phyloP scores from a whole-genome alignment of 2,329 filamentous ascomycete genomes.

The Cladosporium halotolerans region DNA sequence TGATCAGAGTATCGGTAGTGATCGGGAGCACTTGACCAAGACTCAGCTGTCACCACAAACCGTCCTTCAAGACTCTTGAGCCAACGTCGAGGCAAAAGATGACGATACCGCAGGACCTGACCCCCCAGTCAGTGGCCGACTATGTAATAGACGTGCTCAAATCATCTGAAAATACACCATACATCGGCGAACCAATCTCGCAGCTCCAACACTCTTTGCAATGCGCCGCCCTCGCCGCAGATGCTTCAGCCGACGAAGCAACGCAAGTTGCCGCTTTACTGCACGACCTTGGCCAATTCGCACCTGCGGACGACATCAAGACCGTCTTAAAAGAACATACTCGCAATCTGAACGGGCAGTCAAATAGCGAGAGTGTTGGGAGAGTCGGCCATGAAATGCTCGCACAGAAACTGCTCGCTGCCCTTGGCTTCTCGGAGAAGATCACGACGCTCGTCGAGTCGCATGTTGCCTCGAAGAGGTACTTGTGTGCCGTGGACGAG shows the following conservation, averaged over 20 bases:
- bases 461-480: constrained; percentile 37
- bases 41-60: no score
- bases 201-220: constrained; percentile 30
- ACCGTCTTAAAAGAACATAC: no score
- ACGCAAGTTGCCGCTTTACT: constrained; percentile 35
- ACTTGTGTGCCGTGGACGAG: constrained; percentile 24
- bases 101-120: no score
- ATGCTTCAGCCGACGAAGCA: constrained; percentile 21
- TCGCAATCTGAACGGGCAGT: constrained; percentile 20
- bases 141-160: no score
- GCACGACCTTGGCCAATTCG: constrained; percentile 40
- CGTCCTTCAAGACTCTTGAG: no score
- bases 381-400: constrained; percentile 35
- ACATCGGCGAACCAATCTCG: constrained; percentile 27
- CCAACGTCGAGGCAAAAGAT: no score
- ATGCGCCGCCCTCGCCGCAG: constrained; percentile 25
- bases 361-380: constrained; percentile 15
- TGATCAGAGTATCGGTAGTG: no score
- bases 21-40: no score
- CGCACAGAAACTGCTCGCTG: constrained; percentile 32
- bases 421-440: constrained; percentile 32
- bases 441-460: constrained; percentile 34
- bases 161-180: constrained; percentile 1
- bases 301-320: constrained; percentile 24
- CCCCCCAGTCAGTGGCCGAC: no score